These are phyloP conservation scores for Botrytis pseudocinerea DNA, from an alignment of 2,329 filamentous ascomycete species.

Conservation along the genomic window DNA sequence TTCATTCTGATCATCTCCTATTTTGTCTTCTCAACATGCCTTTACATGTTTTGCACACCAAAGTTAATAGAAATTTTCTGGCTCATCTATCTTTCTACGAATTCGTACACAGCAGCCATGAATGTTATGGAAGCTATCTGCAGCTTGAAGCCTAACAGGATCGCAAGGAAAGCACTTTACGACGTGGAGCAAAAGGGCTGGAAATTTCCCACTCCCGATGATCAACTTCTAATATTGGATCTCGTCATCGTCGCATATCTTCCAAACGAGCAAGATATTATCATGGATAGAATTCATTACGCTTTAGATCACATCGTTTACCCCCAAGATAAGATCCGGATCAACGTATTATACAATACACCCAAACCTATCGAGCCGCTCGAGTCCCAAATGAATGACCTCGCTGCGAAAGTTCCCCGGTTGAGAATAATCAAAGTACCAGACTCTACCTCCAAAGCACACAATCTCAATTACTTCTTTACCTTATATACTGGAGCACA, in stretches of 20 bases:
- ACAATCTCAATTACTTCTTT: slow-evolving; percentile 53
- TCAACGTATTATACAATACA: slow-evolving; percentile 52
- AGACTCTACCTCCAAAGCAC: slow-evolving; percentile 51
- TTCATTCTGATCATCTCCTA: slow-evolving; percentile 46
- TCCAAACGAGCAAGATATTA: slow-evolving; percentile 53
- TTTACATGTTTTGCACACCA: slow-evolving; percentile 45
- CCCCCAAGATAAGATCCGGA: slow-evolving; percentile 48
- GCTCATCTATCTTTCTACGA: slow-evolving; percentile 48
- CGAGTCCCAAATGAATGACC: slow-evolving; percentile 45
- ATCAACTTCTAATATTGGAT: slow-evolving; percentile 47
- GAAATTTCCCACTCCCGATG: slow-evolving; percentile 46
- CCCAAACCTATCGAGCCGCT: slow-evolving; percentile 49
- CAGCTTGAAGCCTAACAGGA: slow-evolving; percentile 42
- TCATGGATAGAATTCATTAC: slow-evolving; percentile 49
- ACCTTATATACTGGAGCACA: slow-evolving; percentile 47
- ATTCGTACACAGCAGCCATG: slow-evolving; percentile 47
- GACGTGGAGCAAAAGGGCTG: slow-evolving; percentile 45
- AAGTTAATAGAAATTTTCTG: slow-evolving; percentile 45
- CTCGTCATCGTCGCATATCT: slow-evolving; percentile 52
- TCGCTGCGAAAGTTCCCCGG: slow-evolving; percentile 44
- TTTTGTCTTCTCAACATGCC: slow-evolving; percentile 45
- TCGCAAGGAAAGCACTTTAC: slow-evolving; percentile 42
- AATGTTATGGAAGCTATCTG: slow-evolving; percentile 47
- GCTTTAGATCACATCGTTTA: slow-evolving; percentile 50
- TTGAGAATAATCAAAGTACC: slow-evolving; percentile 50